Percentiles rank a stretch among this genome's conserved stretches.
These are phyloP conservation scores for Blastobotrys ciferrii DNA, from an alignment of 1,139 yeast species.

Conservation along the genomic window DNA sequence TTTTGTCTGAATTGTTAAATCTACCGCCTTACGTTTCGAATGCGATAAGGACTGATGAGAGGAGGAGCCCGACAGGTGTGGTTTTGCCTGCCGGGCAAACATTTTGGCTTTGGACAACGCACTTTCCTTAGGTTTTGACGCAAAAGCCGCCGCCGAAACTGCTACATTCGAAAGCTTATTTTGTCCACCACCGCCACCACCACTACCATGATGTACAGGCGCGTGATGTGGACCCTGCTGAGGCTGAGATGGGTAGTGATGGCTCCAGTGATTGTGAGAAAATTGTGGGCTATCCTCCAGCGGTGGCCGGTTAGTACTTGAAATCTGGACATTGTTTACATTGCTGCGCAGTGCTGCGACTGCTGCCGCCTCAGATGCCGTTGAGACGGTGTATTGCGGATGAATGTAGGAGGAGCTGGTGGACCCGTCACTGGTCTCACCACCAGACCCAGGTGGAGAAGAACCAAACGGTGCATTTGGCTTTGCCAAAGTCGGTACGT, in stretches of 20 bases:
- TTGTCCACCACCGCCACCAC: neutral
- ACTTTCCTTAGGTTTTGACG: conserved; percentile 32
- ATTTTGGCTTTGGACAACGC: conserved; percentile 36
- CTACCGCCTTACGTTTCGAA: conserved; percentile 31
- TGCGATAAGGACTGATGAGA: conserved; percentile 15
- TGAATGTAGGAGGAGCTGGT: conserved; percentile 9
- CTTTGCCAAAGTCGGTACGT: conserved; percentile 6
- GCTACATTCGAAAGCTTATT: conserved; percentile 26
- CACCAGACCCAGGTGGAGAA: conserved; percentile 6
- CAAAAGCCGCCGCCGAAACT: conserved; percentile 34
- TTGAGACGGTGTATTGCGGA: conserved; percentile 9
- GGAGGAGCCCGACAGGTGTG: conserved; percentile 24
- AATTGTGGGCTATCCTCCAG: neutral
- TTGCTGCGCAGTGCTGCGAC: conserved; percentile 24
- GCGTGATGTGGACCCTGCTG: neutral
- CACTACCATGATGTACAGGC: neutral
- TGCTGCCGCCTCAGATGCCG: conserved; percentile 28
- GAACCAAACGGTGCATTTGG: conserved; percentile 7
- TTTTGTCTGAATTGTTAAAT: conserved; percentile 36
- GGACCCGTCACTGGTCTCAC: conserved; percentile 14
- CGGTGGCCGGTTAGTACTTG: conserved; percentile 17
- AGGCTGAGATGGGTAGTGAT: neutral
- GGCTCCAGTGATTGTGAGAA: neutral
- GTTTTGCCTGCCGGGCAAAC: conserved; percentile 38
- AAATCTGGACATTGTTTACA: conserved; percentile 17